phyloP scores from a whole-genome alignment of 2,329 filamentous ascomycete species.

The Colletotrichum sansevieriae region DNA sequence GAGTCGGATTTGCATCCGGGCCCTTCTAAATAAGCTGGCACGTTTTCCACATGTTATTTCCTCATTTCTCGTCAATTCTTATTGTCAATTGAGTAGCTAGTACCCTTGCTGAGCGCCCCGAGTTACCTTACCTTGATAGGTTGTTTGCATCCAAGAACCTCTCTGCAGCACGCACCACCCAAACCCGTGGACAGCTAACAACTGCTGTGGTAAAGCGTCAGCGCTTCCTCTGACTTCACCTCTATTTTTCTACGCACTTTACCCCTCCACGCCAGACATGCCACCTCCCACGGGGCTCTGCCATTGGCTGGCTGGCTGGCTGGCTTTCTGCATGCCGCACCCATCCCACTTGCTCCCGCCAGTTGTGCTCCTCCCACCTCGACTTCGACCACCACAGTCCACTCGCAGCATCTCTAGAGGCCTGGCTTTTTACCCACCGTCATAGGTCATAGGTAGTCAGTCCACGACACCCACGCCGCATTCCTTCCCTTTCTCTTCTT shows the following conservation, averaged over 20 bases:
- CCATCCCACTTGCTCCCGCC: constrained; percentile 19
- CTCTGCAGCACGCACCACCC: neutral
- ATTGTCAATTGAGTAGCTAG: neutral
- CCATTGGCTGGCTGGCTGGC: constrained; percentile 25
- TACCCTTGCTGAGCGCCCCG: no score
- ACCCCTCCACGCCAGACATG: constrained; percentile 41
- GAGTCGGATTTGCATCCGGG: neutral
- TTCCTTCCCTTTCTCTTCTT: neutral
- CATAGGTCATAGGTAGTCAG: constrained; percentile 13
- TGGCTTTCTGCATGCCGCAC: constrained; percentile 12
- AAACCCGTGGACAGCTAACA: neutral
- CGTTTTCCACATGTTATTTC: neutral
- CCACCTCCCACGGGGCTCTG: constrained; percentile 18
- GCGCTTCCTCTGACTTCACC: constrained; percentile 3
- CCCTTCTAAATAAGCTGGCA: neutral
- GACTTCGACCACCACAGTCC: constrained; percentile 3
- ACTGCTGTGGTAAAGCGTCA: constrained; percentile 17
- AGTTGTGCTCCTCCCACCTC: constrained; percentile 7
- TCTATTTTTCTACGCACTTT: constrained; percentile 24
- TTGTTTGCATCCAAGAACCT: neutral
- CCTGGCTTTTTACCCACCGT: neutral
- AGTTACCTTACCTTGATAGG: no score
- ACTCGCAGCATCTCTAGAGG: no score
- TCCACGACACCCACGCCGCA: constrained; percentile 22
- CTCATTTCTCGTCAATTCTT: neutral